These are phyloP conservation scores for Fusarium miscanthi DNA, from an alignment of 2,329 filamentous ascomycete species.

Conservation along the genomic window DNA sequence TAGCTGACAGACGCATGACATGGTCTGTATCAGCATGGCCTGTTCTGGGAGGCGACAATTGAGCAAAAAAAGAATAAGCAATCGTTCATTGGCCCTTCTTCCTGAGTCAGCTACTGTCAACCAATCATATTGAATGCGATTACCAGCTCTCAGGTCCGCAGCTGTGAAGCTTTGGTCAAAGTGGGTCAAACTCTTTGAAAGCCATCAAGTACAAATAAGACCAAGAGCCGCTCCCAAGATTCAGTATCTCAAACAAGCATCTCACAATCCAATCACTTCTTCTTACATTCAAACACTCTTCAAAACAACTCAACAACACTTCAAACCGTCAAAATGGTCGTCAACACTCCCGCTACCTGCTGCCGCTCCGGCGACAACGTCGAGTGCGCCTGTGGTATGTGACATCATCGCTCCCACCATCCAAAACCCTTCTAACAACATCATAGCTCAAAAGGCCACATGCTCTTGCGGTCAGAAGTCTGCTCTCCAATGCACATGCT, in stretches of 20 bases:
- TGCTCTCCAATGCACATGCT: constrained; percentile 88
- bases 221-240: constrained; percentile 16
- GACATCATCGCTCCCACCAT: constrained; percentile 1
- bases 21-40: constrained; percentile 16
- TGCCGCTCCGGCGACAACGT: constrained; percentile 63
- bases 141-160: constrained; percentile 18
- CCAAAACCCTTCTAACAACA: constrained; percentile 4
- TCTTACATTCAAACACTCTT: neutral
- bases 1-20: constrained; percentile 23
- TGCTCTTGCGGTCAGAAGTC: constrained; percentile 93
- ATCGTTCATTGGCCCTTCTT: constrained; percentile 28
- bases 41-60: constrained; percentile 32
- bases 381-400: constrained; percentile 69
- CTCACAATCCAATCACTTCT: neutral
- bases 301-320: neutral
- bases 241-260: constrained; percentile 11
- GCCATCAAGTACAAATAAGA: constrained; percentile 43
- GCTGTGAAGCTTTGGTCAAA: constrained; percentile 9
- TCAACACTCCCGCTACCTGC: constrained; percentile 60
- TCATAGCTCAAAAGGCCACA: constrained; percentile 69
- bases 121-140: constrained; percentile 33
- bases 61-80: constrained; percentile 42
- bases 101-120: accelerated
- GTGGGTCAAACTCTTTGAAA: constrained; percentile 23
- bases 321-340: constrained; percentile 46